Conservation (phyloP, 176 grass and related monocot genomes). For the Avena atlantica region DNA sequence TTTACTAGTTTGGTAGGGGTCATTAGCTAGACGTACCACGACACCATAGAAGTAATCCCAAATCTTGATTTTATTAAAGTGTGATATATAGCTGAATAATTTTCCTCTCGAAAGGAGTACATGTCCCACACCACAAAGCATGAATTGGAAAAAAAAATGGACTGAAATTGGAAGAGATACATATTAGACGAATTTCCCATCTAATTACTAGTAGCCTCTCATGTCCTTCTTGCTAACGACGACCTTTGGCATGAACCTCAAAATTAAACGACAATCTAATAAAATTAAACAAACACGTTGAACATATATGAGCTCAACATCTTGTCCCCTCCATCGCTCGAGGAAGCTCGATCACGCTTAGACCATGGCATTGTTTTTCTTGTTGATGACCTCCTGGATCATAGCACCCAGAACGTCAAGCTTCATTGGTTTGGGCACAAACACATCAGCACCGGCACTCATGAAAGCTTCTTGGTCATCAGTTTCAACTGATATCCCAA, state of each 20-base stretch:
- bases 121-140: neutral
- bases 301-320: neutral
- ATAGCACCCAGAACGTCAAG: neutral
- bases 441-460: slow-evolving; percentile 30
- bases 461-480: neutral
- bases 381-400: slow-evolving; percentile 5
- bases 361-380: slow-evolving; percentile 31
- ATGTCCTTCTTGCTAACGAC: neutral
- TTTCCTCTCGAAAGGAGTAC: neutral
- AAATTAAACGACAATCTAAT: neutral
- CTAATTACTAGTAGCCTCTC: neutral
- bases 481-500: slow-evolving; percentile 31
- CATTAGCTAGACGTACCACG: too few species aligned
- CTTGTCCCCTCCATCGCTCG: neutral
- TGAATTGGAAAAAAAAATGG: neutral
- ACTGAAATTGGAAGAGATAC: neutral
- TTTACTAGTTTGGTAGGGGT: too few species aligned
- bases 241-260: neutral
- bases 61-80: neutral
- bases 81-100: neutral
- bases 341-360: neutral
- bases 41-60: neutral
- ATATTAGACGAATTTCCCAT: neutral
- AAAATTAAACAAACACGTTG: neutral
- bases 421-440: slow-evolving; percentile 31